These are phyloP conservation scores for Triticum monococcum DNA, from an alignment of 176 grass and related monocot genomes.

Conservation along the genomic window DNA sequence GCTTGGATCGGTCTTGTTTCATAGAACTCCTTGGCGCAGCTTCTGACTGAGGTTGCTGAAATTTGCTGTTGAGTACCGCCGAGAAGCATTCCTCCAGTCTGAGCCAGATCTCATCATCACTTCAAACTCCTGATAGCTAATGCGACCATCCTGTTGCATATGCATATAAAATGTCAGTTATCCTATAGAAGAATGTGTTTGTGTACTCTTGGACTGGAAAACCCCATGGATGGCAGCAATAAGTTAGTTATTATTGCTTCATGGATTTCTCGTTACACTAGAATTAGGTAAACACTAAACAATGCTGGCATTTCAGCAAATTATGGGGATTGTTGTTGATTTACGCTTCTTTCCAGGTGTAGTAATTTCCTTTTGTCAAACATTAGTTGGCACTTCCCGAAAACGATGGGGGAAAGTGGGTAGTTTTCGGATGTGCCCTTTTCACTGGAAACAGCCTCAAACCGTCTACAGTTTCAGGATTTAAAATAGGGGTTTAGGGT, in stretches of 20 bases:
- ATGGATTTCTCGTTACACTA: not conserved
- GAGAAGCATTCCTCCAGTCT: conserved; percentile 82
- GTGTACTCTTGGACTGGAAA: not conserved
- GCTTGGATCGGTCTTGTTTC: conserved; percentile 40
- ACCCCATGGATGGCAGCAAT: not conserved
- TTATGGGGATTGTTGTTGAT: conserved; percentile 11
- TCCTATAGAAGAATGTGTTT: conserved; percentile 12
- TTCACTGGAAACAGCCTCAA: conserved; percentile 10
- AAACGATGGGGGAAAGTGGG: not conserved
- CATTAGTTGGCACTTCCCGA: not conserved
- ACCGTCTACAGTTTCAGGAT: not conserved
- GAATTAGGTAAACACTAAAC: not conserved
- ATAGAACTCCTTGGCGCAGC: conserved; percentile 52
- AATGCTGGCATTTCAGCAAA: conserved; percentile 12
- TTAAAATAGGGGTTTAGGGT: conserved; percentile 6
- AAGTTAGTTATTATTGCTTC: not conserved
- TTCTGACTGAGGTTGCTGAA: conserved; percentile 64
- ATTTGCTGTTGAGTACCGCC: conserved; percentile 52
- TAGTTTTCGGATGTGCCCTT: not conserved
- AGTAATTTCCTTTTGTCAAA: conserved; percentile 3
- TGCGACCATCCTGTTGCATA: conserved; percentile 80
- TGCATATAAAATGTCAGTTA: conserved; percentile 34
- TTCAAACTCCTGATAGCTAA: conserved; percentile 84
- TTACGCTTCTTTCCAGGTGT: not conserved
- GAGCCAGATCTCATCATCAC: conserved; percentile 93